Evolutionary conservation across 148 eudicot genomes (phyloP).

Genomic region (Rhododendron kiyosumense): DNA sequence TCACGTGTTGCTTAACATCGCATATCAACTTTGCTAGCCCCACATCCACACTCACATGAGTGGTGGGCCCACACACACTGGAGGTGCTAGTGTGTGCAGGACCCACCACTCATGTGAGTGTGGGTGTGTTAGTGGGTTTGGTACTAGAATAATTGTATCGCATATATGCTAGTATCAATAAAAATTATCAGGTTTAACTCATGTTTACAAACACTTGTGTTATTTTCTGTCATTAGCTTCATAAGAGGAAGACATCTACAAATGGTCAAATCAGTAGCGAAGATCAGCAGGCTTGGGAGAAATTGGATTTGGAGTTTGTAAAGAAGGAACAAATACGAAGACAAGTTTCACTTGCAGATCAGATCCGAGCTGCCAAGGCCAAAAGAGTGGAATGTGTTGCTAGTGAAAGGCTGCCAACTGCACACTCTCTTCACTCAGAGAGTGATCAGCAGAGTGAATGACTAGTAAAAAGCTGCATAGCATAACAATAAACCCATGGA

Average conservation of each 20-base stretch:
- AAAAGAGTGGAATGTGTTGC: slow-evolving; percentile 24
- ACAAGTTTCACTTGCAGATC: slow-evolving; percentile 74
- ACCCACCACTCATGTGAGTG: too few relatives aligned
- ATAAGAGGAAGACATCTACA: slow-evolving; percentile 42
- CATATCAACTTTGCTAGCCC: not conserved
- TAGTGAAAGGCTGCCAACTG: slow-evolving; percentile 13
- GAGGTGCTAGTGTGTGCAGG: too few relatives aligned
- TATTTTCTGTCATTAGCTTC: slow-evolving; percentile 30
- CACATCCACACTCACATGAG: too few relatives aligned
- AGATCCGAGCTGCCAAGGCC: slow-evolving; percentile 73
- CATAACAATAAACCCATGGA: not conserved
- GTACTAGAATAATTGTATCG: not conserved
- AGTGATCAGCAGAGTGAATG: slow-evolving; percentile 6
- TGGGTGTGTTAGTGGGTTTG: too few relatives aligned
- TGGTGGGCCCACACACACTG: too few relatives aligned
- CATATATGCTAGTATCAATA: not conserved
- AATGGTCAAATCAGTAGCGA: slow-evolving; percentile 28
- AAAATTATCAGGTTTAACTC: not conserved
- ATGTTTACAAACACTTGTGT: not conserved
- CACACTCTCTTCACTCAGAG: slow-evolving; percentile 7
- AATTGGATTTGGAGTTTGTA: slow-evolving; percentile 49
- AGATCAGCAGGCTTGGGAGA: slow-evolving; percentile 53
- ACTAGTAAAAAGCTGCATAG: not conserved
- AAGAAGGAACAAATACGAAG: slow-evolving; percentile 33
- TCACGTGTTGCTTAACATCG: too few relatives aligned